Evolutionary conservation across 495 filamentous ascomycete genomes (phyloP).

Genomic region (Penicillium robsamsonii): DNA sequence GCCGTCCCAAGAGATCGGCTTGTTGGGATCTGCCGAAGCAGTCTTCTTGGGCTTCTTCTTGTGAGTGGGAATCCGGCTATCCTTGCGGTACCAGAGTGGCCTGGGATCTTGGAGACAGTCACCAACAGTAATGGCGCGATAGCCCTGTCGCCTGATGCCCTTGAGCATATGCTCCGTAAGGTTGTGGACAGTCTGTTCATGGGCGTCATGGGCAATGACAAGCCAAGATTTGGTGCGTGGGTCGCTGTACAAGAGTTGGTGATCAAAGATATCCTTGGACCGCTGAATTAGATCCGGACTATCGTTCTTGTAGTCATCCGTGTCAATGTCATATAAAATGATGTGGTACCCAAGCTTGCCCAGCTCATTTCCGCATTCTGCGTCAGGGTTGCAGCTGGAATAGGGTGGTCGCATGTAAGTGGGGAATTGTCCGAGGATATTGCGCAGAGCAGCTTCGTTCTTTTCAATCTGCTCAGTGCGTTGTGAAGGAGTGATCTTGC

Average conservation of each 20-base stretch:
- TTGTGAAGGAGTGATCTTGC: constrained; percentile 52
- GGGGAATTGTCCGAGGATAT: constrained; percentile 76
- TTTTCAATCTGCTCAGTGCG: constrained; percentile 68
- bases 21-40: constrained; percentile 35
- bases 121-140: constrained; percentile 68
- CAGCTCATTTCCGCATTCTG: constrained; percentile 59
- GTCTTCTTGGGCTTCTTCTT: constrained; percentile 22
- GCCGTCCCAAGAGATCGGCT: constrained; percentile 48
- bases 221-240: constrained; percentile 55
- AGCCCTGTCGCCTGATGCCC: constrained; percentile 55
- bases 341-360: constrained; percentile 71
- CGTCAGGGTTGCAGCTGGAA: constrained; percentile 61
- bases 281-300: constrained; percentile 58
- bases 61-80: constrained; percentile 23
- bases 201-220: constrained; percentile 77
- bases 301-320: constrained; percentile 70
- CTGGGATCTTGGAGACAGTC: constrained; percentile 70
- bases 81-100: constrained; percentile 67
- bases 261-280: constrained; percentile 70
- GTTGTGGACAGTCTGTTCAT: constrained; percentile 72
- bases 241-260: constrained; percentile 41
- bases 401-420: constrained; percentile 86
- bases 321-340: constrained; percentile 75
- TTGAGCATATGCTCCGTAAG: constrained; percentile 73
- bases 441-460: constrained; percentile 77